phyloP scores from a whole-genome alignment of 2,329 filamentous ascomycete species.

The Alternaria brassicicola region DNA sequence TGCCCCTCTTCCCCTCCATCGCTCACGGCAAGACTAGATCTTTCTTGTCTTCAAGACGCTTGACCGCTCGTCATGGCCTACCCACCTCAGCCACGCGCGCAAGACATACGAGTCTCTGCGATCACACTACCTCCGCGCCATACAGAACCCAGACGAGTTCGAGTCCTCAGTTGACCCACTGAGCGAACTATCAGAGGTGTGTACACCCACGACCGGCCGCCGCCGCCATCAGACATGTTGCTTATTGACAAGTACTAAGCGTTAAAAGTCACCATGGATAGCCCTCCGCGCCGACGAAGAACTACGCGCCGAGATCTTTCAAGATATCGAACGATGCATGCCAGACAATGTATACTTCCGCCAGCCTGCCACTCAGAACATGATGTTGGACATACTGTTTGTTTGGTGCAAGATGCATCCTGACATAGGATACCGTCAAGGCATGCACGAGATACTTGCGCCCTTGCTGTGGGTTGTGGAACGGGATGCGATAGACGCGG shows the following conservation, averaged over 20 bases:
- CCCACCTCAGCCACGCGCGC: slow-evolving; percentile 70
- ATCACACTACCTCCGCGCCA: slow-evolving; percentile 78
- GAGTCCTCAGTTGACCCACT: slow-evolving; percentile 79
- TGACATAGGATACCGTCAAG: slow-evolving; percentile 89
- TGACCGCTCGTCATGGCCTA: slow-evolving; percentile 70
- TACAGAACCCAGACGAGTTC: slow-evolving; percentile 83
- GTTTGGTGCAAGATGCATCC: slow-evolving; percentile 94
- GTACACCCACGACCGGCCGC: slow-evolving; percentile 23
- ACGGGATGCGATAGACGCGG: slow-evolving; percentile 72
- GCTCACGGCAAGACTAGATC: slow-evolving; percentile 56
- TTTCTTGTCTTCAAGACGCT: slow-evolving; percentile 79
- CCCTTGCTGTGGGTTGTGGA: slow-evolving; percentile 86
- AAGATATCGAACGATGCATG: slow-evolving; percentile 89
- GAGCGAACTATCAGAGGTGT: slow-evolving; percentile 76
- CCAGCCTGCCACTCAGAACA: slow-evolving; percentile 74
- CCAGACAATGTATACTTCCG: slow-evolving; percentile 93
- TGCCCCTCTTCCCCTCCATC: background rate
- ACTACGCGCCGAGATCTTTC: slow-evolving; percentile 84
- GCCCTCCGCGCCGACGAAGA: slow-evolving; percentile 83
- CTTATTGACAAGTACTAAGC: slow-evolving; percentile 57
- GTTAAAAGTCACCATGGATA: slow-evolving; percentile 83
- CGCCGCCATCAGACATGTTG: slow-evolving; percentile 28
- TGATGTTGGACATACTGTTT: slow-evolving; percentile 88
- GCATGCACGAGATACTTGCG: slow-evolving; percentile 95
- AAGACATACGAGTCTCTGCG: slow-evolving; percentile 74